Conservation (phyloP, 208 protist genomes). For the Trypanosoma platydactyli region DNA sequence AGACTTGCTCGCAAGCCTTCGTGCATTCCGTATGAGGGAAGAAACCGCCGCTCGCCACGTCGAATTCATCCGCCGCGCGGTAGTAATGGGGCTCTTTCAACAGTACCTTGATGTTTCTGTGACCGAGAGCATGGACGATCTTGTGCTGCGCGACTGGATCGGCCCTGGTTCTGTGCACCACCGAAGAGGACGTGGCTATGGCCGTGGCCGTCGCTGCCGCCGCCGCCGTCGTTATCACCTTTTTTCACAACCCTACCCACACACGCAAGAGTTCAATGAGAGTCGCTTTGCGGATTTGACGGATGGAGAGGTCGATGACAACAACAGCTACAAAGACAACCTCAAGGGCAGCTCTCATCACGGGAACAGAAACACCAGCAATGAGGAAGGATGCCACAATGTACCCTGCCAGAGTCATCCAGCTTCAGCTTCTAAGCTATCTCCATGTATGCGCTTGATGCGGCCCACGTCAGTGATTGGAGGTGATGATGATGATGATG, state of each 20-base stretch:
- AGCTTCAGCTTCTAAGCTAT: too few species aligned
- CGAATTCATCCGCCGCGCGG: slow-evolving; percentile 37
- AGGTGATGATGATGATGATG: not conserved
- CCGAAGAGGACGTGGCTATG: not conserved
- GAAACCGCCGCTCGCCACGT: slow-evolving; percentile 46
- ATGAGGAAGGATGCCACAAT: too few species aligned
- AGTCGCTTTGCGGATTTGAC: slow-evolving; percentile 4
- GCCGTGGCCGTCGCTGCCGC: slow-evolving; percentile 5
- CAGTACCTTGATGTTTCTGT: slow-evolving; percentile 57
- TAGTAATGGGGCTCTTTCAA: slow-evolving; percentile 52
- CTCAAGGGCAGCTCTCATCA: too few species aligned
- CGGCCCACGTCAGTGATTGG: not conserved
- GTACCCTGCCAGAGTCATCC: too few species aligned
- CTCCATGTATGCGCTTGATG: not conserved
- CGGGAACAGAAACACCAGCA: too few species aligned
- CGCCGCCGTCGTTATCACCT: not conserved
- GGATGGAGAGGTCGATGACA: not conserved
- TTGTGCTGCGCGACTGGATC: slow-evolving; percentile 54
- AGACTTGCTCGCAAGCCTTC: not conserved
- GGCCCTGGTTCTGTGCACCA: not conserved
- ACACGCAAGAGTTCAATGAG: not conserved
- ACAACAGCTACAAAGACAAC: not conserved
- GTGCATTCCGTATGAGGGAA: slow-evolving; percentile 17
- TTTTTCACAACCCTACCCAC: not conserved
- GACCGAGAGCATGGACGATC: slow-evolving; percentile 39